phyloP scores from a whole-genome alignment of 306 rosid species.

The Citrullus colocynthis region DNA sequence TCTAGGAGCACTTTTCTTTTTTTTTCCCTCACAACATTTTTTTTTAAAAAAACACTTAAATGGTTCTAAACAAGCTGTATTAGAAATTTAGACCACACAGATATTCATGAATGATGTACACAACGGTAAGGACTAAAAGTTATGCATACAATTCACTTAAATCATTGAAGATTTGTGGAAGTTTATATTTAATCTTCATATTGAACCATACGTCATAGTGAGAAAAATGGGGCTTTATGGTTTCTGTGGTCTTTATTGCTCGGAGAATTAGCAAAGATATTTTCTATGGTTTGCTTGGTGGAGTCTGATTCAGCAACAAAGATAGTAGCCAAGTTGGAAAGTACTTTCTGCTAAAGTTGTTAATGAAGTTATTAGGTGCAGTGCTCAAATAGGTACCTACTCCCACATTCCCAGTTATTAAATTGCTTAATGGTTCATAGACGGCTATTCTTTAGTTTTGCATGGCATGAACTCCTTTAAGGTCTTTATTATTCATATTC shows the following conservation, averaged over 20 bases:
- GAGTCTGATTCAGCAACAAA: constrained; percentile 5
- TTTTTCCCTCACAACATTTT: no score
- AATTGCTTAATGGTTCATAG: constrained; percentile 1
- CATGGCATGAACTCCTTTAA: constrained; percentile 1
- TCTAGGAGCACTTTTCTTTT: no score
- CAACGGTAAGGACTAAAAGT: background rate
- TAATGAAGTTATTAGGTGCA: background rate
- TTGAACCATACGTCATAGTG: background rate
- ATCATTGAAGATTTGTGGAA: background rate
- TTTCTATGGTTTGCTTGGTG: background rate
- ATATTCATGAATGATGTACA: background rate
- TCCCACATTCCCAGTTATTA: constrained; percentile 3
- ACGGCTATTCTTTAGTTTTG: background rate
- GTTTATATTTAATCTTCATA: background rate
- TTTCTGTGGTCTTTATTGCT: background rate
- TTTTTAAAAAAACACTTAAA: no score
- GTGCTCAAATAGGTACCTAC: constrained; percentile 1
- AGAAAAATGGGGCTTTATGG: background rate
- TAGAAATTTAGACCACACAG: background rate
- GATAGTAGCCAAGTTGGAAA: background rate
- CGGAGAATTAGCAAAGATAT: constrained; percentile 19
- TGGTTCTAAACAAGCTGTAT: background rate
- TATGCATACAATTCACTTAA: background rate
- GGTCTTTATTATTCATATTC: background rate
- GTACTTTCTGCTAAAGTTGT: constrained; percentile 12